These are phyloP conservation scores for Mimosa bimucronata DNA, from an alignment of 306 rosid genomes.

Conservation along the genomic window DNA sequence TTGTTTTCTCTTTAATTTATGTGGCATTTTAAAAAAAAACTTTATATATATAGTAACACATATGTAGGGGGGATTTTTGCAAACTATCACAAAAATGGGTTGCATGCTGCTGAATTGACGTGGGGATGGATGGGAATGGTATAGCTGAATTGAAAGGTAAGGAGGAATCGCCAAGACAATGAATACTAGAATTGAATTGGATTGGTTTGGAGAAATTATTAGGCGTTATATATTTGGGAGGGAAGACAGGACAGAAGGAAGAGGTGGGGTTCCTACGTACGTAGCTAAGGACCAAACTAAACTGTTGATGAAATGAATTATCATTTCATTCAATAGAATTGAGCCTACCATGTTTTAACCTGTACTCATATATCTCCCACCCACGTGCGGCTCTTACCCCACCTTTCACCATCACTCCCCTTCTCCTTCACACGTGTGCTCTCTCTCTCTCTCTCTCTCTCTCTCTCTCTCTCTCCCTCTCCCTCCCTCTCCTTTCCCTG, in stretches of 20 bases:
- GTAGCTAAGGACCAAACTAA: not conserved
- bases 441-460: not conserved
- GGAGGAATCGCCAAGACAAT: not conserved
- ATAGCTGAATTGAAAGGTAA: not conserved
- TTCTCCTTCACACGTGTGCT: slow-evolving; percentile 54
- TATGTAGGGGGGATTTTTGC: no score
- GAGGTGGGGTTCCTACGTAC: no score
- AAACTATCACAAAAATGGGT: not conserved
- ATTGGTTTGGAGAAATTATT: not conserved
- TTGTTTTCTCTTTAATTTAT: not conserved
- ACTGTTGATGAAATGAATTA: not conserved
- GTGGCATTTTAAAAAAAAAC: not conserved
- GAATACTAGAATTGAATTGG: not conserved
- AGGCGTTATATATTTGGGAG: not conserved
- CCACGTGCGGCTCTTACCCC: slow-evolving; percentile 65
- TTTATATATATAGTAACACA: no score
- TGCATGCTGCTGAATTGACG: not conserved
- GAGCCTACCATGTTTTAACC: slow-evolving; percentile 5
- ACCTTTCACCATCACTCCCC: slow-evolving; percentile 50
- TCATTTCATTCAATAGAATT: not conserved
- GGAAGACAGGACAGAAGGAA: no score
- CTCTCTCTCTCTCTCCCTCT: not conserved
- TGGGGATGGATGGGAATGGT: not conserved
- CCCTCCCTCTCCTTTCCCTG: not conserved
- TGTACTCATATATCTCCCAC: not conserved